These are phyloP conservation scores for Stemphylium beticola DNA, from an alignment of 2,329 filamentous ascomycete genomes.

Conservation along the genomic window DNA sequence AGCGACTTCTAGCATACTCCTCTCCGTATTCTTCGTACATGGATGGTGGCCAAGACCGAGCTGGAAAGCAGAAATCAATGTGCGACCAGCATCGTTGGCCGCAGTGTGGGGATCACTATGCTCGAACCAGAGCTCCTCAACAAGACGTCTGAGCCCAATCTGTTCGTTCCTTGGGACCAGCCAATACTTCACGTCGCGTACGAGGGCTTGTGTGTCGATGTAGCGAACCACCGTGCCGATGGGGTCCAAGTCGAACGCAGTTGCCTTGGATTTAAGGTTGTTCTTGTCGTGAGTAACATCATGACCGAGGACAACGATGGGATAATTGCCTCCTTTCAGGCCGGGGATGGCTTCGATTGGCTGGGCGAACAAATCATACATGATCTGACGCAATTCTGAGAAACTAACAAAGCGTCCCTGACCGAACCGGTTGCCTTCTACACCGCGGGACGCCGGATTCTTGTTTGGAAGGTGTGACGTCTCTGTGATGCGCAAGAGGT, in stretches of 20 bases:
- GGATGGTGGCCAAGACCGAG: slow-evolving; percentile 11
- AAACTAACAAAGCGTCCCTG: slow-evolving; percentile 26
- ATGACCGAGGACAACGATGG: slow-evolving; percentile 33
- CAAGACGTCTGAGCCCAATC: slow-evolving; percentile 19
- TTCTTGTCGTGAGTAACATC: slow-evolving; percentile 26
- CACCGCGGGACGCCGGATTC: slow-evolving; percentile 11
- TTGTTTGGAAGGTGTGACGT: slow-evolving; percentile 24
- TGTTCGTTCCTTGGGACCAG: slow-evolving; percentile 2
- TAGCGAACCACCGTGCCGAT: slow-evolving; percentile 20
- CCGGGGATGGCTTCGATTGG: slow-evolving; percentile 8
- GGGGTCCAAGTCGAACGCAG: slow-evolving; percentile 19
- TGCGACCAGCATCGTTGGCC: slow-evolving; percentile 29
- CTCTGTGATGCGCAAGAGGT: slow-evolving; percentile 28
- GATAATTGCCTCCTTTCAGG: slow-evolving; percentile 19
- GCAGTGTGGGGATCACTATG: slow-evolving; percentile 31
- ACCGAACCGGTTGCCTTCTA: slow-evolving; percentile 31
- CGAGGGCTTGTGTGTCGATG: slow-evolving; percentile 35
- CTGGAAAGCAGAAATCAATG: slow-evolving; percentile 31
- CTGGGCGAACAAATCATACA: slow-evolving; percentile 21
- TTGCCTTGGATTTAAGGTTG: slow-evolving; percentile 21
- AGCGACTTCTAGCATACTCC: slow-evolving; percentile 10
- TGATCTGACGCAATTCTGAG: slow-evolving; percentile 10
- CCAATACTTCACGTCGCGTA: slow-evolving; percentile 8
- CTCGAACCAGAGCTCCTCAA: slow-evolving; percentile 14
- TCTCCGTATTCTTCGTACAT: not conserved